These are phyloP conservation scores for Sugiyamaella pinicola DNA, from an alignment of 1,139 yeast species.

Conservation along the genomic window DNA sequence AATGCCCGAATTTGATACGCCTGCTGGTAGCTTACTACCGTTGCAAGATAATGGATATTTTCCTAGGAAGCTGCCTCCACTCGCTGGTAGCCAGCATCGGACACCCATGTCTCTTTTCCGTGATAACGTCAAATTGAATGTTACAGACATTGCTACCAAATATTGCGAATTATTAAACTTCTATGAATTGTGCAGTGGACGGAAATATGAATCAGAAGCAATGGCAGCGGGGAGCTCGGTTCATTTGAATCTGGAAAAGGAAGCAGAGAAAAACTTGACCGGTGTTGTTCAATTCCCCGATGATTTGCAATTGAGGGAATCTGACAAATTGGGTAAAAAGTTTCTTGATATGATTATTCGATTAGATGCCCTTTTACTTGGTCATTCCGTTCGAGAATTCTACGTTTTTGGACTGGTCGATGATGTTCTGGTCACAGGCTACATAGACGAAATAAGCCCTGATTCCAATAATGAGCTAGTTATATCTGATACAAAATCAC, in stretches of 20 bases:
- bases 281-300: slow-evolving; percentile 12
- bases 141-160: slow-evolving; percentile 36
- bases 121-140: slow-evolving; percentile 29
- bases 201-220: background rate
- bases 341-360: slow-evolving; percentile 25
- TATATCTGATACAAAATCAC: slow-evolving; percentile 42
- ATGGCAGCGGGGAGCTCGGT: slow-evolving; percentile 34
- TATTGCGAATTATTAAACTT: slow-evolving; percentile 37
- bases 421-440: slow-evolving; percentile 37
- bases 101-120: slow-evolving; percentile 27
- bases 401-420: slow-evolving; percentile 38
- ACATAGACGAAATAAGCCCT: slow-evolving; percentile 33
- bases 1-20: background rate
- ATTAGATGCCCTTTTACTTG: slow-evolving; percentile 21
- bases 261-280: slow-evolving; percentile 21
- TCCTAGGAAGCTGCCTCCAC: slow-evolving; percentile 5
- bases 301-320: slow-evolving; percentile 11
- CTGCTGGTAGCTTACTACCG: background rate
- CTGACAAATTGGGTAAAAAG: slow-evolving; percentile 31
- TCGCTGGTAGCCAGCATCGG: background rate
- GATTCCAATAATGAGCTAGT: slow-evolving; percentile 24
- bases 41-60: slow-evolving; percentile 16
- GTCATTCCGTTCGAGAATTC: slow-evolving; percentile 36
- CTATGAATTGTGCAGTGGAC: slow-evolving; percentile 23
- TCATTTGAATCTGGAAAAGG: slow-evolving; percentile 37